Evolutionary conservation across 148 eudicot genomes (phyloP).

Genomic region (Heliosperma pusillum): DNA sequence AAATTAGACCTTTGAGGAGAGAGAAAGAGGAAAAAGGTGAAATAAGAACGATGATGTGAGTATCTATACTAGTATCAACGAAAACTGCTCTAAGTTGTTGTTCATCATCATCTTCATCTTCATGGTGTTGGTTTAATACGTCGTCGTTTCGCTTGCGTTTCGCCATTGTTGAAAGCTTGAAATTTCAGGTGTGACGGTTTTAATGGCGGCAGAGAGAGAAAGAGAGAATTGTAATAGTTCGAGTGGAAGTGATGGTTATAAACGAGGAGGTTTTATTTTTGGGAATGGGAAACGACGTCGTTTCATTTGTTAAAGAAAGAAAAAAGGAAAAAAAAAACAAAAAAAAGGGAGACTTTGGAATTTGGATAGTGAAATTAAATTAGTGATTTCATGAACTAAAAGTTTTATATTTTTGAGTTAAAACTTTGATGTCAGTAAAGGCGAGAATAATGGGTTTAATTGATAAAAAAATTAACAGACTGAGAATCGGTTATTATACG

Average conservation of each 20-base stretch:
- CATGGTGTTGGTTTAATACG: not conserved
- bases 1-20: constrained; percentile 43
- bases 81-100: constrained; percentile 33
- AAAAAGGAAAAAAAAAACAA: too few relatives aligned
- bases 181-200: not conserved
- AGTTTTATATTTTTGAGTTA: too few relatives aligned
- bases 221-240: not conserved
- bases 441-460: too few relatives aligned
- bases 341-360: too few relatives aligned
- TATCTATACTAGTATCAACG: constrained; percentile 61
- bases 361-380: too few relatives aligned
- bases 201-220: constrained; percentile 22
- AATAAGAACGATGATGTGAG: constrained; percentile 45
- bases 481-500: too few relatives aligned
- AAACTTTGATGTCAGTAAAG: too few relatives aligned
- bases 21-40: constrained; percentile 38
- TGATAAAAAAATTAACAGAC: too few relatives aligned
- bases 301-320: not conserved
- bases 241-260: not conserved
- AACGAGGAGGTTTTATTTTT: not conserved
- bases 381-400: too few relatives aligned
- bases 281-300: constrained; percentile 7
- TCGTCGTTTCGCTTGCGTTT: constrained; percentile 19
- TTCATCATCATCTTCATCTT: constrained; percentile 14
- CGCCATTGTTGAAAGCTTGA: constrained; percentile 17